A percentile compares a stretch with the other conserved stretches of the same genome.
These are phyloP conservation scores for Coemansia sp. DNA, from an alignment of 192 early-diverging fungal genomes.

Conservation along the genomic window DNA sequence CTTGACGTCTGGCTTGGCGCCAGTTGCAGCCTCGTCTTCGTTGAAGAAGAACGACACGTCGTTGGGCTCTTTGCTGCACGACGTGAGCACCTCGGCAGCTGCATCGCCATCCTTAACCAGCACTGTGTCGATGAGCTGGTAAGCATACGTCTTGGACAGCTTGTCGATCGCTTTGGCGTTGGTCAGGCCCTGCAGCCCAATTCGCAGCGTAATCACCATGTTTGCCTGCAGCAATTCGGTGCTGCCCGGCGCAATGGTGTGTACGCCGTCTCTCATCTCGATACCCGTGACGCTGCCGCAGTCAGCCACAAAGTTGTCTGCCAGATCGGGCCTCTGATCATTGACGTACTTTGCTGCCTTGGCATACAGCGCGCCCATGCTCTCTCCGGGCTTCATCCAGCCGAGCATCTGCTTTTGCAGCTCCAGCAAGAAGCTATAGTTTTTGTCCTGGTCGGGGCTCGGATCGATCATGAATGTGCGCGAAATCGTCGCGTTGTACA, in stretches of 20 bases:
- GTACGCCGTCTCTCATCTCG: slow-evolving; percentile 87
- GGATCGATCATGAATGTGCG: slow-evolving; percentile 95
- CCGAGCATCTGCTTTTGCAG: slow-evolving; percentile 77
- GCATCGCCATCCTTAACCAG: slow-evolving; percentile 55
- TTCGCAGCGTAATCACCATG: slow-evolving; percentile 82
- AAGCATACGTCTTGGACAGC: slow-evolving; percentile 77
- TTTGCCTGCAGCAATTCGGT: slow-evolving; percentile 66
- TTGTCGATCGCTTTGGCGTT: slow-evolving; percentile 74
- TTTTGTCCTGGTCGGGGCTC: slow-evolving; percentile 80
- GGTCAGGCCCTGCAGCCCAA: slow-evolving; percentile 85
- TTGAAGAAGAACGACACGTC: slow-evolving; percentile 59
- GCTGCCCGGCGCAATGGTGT: slow-evolving; percentile 76
- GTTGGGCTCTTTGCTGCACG: slow-evolving; percentile 38
- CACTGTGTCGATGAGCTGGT: slow-evolving; percentile 81
- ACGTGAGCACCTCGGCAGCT: slow-evolving; percentile 31
- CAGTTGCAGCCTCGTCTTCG: slow-evolving; percentile 35
- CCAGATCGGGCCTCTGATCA: slow-evolving; percentile 82
- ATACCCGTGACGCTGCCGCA: slow-evolving; percentile 91
- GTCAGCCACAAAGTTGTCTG: slow-evolving; percentile 82
- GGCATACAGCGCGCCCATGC: slow-evolving; percentile 77
- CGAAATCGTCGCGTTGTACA: slow-evolving; percentile 92
- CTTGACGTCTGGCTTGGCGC: slow-evolving; percentile 25
- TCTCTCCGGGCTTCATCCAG: slow-evolving; percentile 70
- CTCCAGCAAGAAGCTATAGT: slow-evolving; percentile 89
- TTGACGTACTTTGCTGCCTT: slow-evolving; percentile 70